Base-by-base conservation (phyloP, 768 basidiomycete species). In the Lactarius tabidus region DNA sequence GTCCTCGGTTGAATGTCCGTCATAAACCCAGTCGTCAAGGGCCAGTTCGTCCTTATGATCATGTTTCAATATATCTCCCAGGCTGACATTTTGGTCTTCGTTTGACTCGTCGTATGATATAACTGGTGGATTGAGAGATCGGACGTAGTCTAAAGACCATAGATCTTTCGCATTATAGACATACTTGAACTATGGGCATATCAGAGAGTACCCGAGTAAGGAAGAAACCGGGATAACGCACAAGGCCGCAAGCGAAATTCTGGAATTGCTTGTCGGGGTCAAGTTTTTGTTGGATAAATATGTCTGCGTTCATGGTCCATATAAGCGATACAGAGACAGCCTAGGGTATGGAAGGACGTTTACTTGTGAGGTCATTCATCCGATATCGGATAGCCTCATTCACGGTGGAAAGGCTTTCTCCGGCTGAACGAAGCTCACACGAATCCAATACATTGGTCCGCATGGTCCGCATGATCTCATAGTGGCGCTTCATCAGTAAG, bases 191-290 rank as follows among this genome's bases (percentile, higher is more conserved):
- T 69, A 36, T 9, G 43, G 52, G 7, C 5, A 52, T 7, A 17
- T 57, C 53, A 59, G 45, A 38, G 33, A 5, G 48, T 38, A 33
- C 45, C n/a, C 18, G 2, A 1, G 35, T 18, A 1, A 31, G 15
- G 12, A 57, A n/a, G 9, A 23, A 31, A 33, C 55, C 12, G 17
- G 28, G 51, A 58, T 23, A 18, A 67, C 55, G 38, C 18, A 72
- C 71, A 1, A 70, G 56, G 8, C 71, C 71, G 14, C 63, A 36
- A 2, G 71, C 71, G 54, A 72, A 72, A 26, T 20, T 65, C 38
- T 70, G 53, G 59, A 72, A 69, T 29, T 72, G 71, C 28, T 55
- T 59, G 14, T 69, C 65, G 3, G 54, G 15, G 35, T 72, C 71
- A 5, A 71, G 59, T 35, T 63, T 70, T 35, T 69, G 71, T 18